Evolutionary conservation across 75 land plant species (phyloP).

Genomic region (Larix kaempferi): DNA sequence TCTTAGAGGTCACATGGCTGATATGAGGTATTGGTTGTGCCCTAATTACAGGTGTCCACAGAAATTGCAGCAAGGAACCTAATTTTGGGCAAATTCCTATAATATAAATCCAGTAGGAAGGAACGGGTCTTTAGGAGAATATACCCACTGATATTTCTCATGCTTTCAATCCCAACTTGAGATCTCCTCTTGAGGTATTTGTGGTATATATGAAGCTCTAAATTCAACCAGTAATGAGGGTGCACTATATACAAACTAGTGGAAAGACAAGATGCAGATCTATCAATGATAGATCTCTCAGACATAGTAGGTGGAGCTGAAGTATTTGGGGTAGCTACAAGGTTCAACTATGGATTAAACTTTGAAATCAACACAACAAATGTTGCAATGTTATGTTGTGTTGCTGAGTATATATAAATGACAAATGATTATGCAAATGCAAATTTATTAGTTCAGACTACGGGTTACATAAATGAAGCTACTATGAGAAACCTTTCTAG

Average conservation of each 20-base stretch:
- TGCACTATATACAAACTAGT: conserved; percentile 65
- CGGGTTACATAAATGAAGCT: conserved; percentile 67
- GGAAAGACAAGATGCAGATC: conserved; percentile 53
- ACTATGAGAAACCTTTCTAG: conserved; percentile 52
- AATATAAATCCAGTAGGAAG: no score
- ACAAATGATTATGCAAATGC: conserved; percentile 75
- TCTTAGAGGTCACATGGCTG: no score
- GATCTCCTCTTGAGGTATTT: no score
- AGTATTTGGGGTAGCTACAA: conserved; percentile 80
- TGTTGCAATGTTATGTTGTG: conserved; percentile 72
- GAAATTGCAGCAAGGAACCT: no score
- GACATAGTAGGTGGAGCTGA: conserved; percentile 85
- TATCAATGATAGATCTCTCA: conserved; percentile 50
- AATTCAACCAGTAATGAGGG: no score
- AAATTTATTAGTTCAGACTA: conserved; percentile 64
- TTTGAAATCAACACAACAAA: conserved; percentile 78
- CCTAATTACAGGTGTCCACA: no score
- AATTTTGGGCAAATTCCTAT: no score
- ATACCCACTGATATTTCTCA: no score
- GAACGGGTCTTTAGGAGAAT: no score
- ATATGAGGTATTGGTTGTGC: no score
- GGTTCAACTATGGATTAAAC: conserved; percentile 89
- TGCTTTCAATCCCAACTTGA: no score
- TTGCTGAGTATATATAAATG: conserved; percentile 88
- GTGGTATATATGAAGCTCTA: no score